phyloP scores from a whole-genome alignment of 441 rosid species.

The Gossypium schwendimanii region DNA sequence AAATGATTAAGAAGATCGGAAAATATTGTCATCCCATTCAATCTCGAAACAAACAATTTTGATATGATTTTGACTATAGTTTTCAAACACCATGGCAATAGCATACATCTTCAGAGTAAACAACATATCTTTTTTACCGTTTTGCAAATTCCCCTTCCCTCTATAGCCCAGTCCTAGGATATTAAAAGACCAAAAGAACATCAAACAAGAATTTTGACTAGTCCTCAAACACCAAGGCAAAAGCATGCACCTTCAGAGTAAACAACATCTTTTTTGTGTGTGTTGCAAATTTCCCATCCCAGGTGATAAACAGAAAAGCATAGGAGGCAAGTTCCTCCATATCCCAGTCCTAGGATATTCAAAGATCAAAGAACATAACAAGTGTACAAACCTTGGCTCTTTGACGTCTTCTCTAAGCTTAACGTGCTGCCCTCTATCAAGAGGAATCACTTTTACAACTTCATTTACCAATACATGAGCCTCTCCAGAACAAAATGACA shows the following conservation, averaged over 20 bases:
- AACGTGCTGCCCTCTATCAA: conserved; percentile 97
- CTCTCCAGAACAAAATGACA: conserved; percentile 93
- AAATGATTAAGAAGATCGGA: neutral
- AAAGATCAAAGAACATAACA: neutral
- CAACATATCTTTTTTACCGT: neutral
- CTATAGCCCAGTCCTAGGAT: neutral
- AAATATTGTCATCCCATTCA: too few relatives aligned
- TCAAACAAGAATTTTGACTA: neutral
- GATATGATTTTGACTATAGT: neutral
- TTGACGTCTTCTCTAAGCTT: conserved; percentile 69
- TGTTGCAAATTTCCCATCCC: neutral
- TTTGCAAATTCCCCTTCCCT: neutral
- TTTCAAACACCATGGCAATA: neutral
- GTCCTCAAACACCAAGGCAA: neutral
- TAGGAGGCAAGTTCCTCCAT: neutral
- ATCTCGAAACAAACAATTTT: too few relatives aligned
- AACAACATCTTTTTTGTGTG: neutral
- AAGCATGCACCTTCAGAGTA: neutral
- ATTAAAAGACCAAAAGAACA: neutral
- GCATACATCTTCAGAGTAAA: neutral
- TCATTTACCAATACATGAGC: conserved; percentile 77
- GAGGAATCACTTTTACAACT: conserved; percentile 81
- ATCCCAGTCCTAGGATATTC: neutral
- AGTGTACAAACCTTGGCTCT: conserved; percentile 74
- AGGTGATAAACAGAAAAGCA: neutral